Evolutionary conservation across 352 stramenopile species (phyloP).

Genomic region (Pythium coloratum): DNA sequence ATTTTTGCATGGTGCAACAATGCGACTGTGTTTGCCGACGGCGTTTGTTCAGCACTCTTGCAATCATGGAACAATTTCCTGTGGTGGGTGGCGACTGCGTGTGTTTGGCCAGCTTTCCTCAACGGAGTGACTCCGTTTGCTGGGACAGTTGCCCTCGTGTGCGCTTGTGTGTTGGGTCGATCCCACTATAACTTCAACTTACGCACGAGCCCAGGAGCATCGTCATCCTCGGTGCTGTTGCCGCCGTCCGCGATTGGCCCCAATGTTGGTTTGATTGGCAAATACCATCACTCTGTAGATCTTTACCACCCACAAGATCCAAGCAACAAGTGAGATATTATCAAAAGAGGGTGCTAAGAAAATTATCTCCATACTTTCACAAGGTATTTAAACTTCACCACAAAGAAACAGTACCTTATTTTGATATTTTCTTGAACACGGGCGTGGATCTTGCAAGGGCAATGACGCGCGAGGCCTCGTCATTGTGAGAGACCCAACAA

Average conservation of each 20-base stretch:
- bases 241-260: not conserved
- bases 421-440: not conserved
- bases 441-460: not conserved
- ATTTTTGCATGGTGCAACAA: too few relatives aligned
- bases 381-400: not conserved
- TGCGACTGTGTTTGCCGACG: too few relatives aligned
- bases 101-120: too few relatives aligned
- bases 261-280: not conserved
- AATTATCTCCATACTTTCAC: not conserved
- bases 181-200: conserved; percentile 24
- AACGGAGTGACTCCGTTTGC: not conserved
- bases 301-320: not conserved
- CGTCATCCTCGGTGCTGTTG: not conserved
- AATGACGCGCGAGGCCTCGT: not conserved
- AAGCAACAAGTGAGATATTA: not conserved
- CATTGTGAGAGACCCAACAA: not conserved
- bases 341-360: not conserved
- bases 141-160: not conserved
- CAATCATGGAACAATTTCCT: not conserved
- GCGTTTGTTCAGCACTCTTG: not conserved
- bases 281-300: not conserved
- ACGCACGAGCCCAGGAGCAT: conserved; percentile 4
- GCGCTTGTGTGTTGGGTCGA: conserved; percentile 8
- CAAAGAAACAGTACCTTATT: not conserved
- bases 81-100: not conserved